Evolutionary conservation across 1,284 basidiomycete genomes (phyloP).

Genomic region (Cerioporus squamosus): DNA sequence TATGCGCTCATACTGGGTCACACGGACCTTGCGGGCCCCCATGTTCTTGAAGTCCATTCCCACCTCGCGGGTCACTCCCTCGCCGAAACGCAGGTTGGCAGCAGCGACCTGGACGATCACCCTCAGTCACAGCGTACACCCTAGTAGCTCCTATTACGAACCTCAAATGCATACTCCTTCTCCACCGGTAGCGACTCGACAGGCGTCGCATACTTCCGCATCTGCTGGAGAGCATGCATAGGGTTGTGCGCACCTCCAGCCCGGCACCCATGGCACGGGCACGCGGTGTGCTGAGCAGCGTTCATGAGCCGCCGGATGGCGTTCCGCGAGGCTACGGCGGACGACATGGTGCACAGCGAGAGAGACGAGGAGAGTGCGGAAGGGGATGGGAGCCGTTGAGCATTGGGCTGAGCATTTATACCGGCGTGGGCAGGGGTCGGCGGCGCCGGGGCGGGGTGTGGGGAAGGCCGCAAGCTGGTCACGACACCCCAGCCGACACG

Average conservation of each 20-base stretch:
- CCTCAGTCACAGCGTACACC: background rate
- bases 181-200: conserved; percentile 63
- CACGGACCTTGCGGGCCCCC: conserved; percentile 76
- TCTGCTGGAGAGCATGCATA: conserved; percentile 56
- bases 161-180: conserved; percentile 97
- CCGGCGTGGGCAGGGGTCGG: conserved; percentile 3
- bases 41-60: conserved; percentile 94
- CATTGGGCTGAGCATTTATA: conserved; percentile 15
- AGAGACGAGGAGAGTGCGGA: conserved; percentile 1
- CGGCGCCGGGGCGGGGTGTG: conserved; percentile 15
- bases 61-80: conserved; percentile 89
- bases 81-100: conserved; percentile 87
- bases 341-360: conserved; percentile 47
- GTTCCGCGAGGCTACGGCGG: conserved; percentile 51
- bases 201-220: conserved; percentile 84
- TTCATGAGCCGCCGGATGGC: conserved; percentile 73
- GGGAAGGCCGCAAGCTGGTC: conserved; percentile 24
- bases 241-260: conserved; percentile 45
- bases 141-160: conserved; percentile 34
- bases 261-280: conserved; percentile 77
- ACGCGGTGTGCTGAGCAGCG: conserved; percentile 71
- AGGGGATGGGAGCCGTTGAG: background rate
- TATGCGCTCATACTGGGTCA: conserved; percentile 4
- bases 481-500: conserved; percentile 23
- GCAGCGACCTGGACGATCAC: conserved; percentile 74